Percentiles rank a stretch among this genome's conserved stretches.
Evolutionary conservation across 192 early-diverging fungal genomes (phyloP).

Genomic region (Coemansia sp.): DNA sequence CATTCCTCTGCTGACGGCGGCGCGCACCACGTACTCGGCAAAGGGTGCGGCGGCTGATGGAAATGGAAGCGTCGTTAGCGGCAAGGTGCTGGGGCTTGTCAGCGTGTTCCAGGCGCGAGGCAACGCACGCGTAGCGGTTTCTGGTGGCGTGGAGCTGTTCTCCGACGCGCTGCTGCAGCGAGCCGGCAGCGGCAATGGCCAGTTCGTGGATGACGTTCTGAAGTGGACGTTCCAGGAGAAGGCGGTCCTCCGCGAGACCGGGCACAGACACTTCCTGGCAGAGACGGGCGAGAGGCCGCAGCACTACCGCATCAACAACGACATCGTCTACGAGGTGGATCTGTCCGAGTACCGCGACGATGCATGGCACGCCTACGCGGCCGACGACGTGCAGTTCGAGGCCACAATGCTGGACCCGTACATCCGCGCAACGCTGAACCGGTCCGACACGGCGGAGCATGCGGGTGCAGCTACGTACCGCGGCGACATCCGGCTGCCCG

Average conservation of each 20-base stretch:
- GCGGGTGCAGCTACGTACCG: conserved; percentile 40
- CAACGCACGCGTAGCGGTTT: conserved; percentile 83
- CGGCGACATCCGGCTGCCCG: conserved; percentile 73
- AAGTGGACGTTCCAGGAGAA: conserved; percentile 95
- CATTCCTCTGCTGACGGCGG: conserved; percentile 61
- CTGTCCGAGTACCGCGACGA: conserved; percentile 76
- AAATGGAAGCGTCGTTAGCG: conserved; percentile 53
- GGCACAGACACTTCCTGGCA: conserved; percentile 59
- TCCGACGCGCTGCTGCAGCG: conserved; percentile 63
- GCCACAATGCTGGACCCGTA: conserved; percentile 98
- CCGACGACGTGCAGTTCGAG: conserved; percentile 82
- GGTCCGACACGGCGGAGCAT: conserved; percentile 1
- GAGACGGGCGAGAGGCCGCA: conserved; percentile 69
- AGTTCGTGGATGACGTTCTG: conserved; percentile 70
- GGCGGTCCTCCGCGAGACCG: conserved; percentile 63
- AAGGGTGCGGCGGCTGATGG: background rate
- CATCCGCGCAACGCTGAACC: conserved; percentile 72
- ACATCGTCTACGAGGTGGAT: conserved; percentile 83
- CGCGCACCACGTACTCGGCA: conserved; percentile 65
- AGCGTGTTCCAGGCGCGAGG: conserved; percentile 85
- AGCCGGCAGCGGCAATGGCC: conserved; percentile 60
- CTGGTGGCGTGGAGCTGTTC: conserved; percentile 83
- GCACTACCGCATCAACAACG: conserved; percentile 89
- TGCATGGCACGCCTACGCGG: conserved; percentile 79
- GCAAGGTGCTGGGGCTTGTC: conserved; percentile 69